A percentile compares a stretch with the other conserved stretches of the same genome.
These are phyloP conservation scores for Lignosus rhinocerotis DNA, from an alignment of 1,284 basidiomycete genomes.

Conservation along the genomic window DNA sequence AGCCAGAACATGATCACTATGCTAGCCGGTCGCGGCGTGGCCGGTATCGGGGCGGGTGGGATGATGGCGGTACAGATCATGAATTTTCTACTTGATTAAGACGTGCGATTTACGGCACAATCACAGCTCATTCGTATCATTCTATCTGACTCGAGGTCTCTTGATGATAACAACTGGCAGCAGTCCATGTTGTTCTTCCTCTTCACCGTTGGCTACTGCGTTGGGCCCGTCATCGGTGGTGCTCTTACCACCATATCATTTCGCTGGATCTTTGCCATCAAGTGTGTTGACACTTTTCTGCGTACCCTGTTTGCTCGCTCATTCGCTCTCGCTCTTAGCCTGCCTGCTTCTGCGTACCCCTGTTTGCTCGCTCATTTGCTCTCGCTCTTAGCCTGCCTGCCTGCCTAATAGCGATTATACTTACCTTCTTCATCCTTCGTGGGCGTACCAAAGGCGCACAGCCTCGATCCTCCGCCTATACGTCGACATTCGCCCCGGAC, in stretches of 20 bases:
- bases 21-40: conserved; percentile 45
- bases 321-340: neutral
- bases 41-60: conserved; percentile 50
- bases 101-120: neutral
- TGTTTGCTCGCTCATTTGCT: conserved; percentile 4
- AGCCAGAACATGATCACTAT: conserved; percentile 42
- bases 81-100: neutral
- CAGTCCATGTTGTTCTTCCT: conserved; percentile 43
- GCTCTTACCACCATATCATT: conserved; percentile 41
- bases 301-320: conserved; percentile 9
- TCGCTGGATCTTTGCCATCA: conserved; percentile 58
- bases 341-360: conserved; percentile 5
- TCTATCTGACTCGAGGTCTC: conserved; percentile 43
- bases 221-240: conserved; percentile 51
- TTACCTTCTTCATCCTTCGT: conserved; percentile 45
- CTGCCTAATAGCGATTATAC: conserved; percentile 35
- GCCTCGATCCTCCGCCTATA: conserved; percentile 21
- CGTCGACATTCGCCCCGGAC: neutral
- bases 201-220: conserved; percentile 43
- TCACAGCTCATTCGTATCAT: conserved; percentile 45
- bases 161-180: conserved; percentile 46
- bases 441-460: conserved; percentile 31
- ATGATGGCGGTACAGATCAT: conserved; percentile 41
- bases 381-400: conserved; percentile 30
- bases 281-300: conserved; percentile 34